phyloP scores from a whole-genome alignment of 2,329 filamentous ascomycete genomes.

The Fonsecaea pugnacius region DNA sequence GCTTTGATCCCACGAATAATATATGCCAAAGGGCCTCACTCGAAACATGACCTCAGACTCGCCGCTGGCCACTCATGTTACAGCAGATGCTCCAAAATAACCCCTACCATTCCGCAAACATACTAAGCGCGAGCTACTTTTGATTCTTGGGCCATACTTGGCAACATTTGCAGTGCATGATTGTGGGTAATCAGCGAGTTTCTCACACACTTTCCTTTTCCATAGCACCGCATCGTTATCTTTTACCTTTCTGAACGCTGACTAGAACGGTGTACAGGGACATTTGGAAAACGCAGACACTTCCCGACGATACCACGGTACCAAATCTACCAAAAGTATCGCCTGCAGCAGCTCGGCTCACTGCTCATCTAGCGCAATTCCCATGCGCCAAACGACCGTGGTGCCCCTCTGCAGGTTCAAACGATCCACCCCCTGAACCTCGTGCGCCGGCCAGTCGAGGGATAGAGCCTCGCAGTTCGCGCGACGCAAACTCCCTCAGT shows the following conservation, averaged over 20 bases:
- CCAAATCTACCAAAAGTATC: constrained; percentile 7
- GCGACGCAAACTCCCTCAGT: constrained; percentile 24
- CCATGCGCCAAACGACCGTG: not conserved
- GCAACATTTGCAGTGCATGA: not conserved
- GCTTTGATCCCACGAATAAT: not conserved
- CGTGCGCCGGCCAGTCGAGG: constrained; percentile 10
- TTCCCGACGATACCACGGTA: constrained; percentile 1
- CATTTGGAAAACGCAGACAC: not conserved
- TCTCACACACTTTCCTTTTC: not conserved
- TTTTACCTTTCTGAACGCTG: not conserved
- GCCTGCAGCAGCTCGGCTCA: not conserved
- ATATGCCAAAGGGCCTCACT: not conserved
- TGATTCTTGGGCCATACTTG: constrained; percentile 1
- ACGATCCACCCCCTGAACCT: constrained; percentile 15
- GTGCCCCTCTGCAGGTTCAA: constrained; percentile 1
- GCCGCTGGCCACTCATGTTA: not conserved
- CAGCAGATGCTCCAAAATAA: constrained; percentile 2
- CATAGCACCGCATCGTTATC: constrained; percentile 1
- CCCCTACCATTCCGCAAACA: constrained; percentile 1
- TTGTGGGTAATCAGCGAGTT: not conserved
- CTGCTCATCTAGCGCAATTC: not conserved
- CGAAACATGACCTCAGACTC: constrained; percentile 2
- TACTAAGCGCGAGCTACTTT: constrained; percentile 3
- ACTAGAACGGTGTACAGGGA: not conserved
- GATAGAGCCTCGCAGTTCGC: constrained; percentile 19